Conservation (phyloP, 768 basidiomycete genomes). For the Russula earlei region DNA sequence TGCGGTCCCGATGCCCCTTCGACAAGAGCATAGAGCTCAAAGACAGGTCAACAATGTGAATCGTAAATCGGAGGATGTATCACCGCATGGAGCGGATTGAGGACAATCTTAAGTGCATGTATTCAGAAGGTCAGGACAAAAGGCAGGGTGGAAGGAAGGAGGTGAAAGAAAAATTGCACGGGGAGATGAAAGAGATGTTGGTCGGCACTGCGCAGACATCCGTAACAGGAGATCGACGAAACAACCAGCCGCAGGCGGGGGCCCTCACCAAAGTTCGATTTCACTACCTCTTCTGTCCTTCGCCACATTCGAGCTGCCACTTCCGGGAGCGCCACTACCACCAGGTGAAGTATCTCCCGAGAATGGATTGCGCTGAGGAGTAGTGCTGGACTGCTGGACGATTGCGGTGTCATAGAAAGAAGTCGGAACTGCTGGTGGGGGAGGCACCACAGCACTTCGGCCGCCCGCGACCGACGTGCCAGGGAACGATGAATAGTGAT, state of each 20-base stretch:
- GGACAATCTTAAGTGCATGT: slow-evolving; percentile 5
- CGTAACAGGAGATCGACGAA: not conserved
- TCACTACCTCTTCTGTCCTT: slow-evolving; percentile 52
- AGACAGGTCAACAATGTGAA: not conserved
- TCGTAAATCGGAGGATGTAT: slow-evolving; percentile 7
- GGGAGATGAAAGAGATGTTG: slow-evolving; percentile 12
- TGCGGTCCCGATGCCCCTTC: slow-evolving; percentile 10
- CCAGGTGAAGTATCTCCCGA: slow-evolving; percentile 14
- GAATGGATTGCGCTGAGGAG: slow-evolving; percentile 31
- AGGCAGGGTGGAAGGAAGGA: not conserved
- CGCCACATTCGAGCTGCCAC: slow-evolving; percentile 34
- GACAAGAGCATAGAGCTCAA: not conserved
- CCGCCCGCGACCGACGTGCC: slow-evolving; percentile 24
- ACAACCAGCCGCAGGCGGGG: not conserved
- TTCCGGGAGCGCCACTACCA: slow-evolving; percentile 25
- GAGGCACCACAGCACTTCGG: slow-evolving; percentile 39
- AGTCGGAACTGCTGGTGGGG: slow-evolving; percentile 42
- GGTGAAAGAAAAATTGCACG: slow-evolving; percentile 16
- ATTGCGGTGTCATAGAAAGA: slow-evolving; percentile 67
- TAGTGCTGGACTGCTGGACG: slow-evolving; percentile 28
- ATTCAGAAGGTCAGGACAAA: not conserved
- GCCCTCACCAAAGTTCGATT: slow-evolving; percentile 62
- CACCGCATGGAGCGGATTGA: slow-evolving; percentile 5
- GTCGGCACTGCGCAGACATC: not conserved
- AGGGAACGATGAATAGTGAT: slow-evolving; percentile 55